These are phyloP conservation scores for Colletotrichum lindemuthianum DNA, from an alignment of 2,329 filamentous ascomycete genomes.

Conservation along the genomic window DNA sequence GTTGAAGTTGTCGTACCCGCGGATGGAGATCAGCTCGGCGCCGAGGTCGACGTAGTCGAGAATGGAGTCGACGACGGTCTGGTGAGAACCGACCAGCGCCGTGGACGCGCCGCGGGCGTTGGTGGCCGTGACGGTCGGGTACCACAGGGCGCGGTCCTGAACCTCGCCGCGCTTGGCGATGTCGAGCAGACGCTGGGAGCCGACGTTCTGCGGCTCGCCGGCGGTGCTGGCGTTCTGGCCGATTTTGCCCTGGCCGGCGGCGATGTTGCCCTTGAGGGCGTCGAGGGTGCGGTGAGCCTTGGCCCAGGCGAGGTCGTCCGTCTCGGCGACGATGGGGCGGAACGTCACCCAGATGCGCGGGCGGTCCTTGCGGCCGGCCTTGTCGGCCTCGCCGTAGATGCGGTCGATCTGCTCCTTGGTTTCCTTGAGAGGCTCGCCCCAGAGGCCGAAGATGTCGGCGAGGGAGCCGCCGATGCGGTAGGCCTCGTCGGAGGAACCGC, in stretches of 20 bases:
- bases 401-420: slow-evolving; percentile 71
- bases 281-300: slow-evolving; percentile 68
- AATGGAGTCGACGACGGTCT: slow-evolving; percentile 64
- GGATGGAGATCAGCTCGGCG: slow-evolving; percentile 67
- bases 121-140: slow-evolving; percentile 69
- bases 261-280: slow-evolving; percentile 55
- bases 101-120: slow-evolving; percentile 69
- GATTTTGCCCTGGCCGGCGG: slow-evolving; percentile 45
- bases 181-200: slow-evolving; percentile 66
- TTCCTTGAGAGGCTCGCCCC: slow-evolving; percentile 72
- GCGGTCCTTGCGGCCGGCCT: slow-evolving; percentile 63
- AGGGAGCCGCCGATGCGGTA: slow-evolving; percentile 68
- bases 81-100: slow-evolving; percentile 63
- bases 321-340: slow-evolving; percentile 69
- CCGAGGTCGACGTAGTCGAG: slow-evolving; percentile 68
- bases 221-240: slow-evolving; percentile 41
- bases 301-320: slow-evolving; percentile 69
- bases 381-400: slow-evolving; percentile 67
- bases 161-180: slow-evolving; percentile 66
- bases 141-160: slow-evolving; percentile 71
- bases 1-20: slow-evolving; percentile 69
- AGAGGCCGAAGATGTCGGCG: slow-evolving; percentile 71
- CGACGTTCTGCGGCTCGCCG: slow-evolving; percentile 64
- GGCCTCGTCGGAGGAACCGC: slow-evolving; percentile 67
- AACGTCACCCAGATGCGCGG: slow-evolving; percentile 73